Base-by-base conservation (phyloP, 2,329 filamentous ascomycete genomes). In the Claviceps maximensis region DNA sequence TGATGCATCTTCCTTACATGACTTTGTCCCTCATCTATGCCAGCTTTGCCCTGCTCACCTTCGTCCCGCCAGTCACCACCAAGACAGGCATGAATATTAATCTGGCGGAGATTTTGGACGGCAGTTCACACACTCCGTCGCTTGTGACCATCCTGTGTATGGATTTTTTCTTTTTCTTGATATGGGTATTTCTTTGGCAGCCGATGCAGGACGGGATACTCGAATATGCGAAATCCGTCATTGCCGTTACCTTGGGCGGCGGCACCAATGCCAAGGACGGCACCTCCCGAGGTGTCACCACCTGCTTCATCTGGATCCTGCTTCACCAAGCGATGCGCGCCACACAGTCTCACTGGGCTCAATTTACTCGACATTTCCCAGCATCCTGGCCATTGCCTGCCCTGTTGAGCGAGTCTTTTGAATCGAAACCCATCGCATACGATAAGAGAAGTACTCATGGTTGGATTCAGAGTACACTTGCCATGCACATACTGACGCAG, bases 201-300 rank as follows among this genome's bases (percentile, higher is more conserved):
- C 88, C 89, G 54, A 80, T 91, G 57, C 90, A 95, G 66, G 87
- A 88, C 64, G 84, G 94, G 63, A 85, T 91, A 54, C 76, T 96
- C 60, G 90, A 96, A 65, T 78, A 95, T 51, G 89, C 90, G 55
- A 91, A 96, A 69, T 87, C 91, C 54, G 89, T 95, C 64, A 94
- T 96, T 63, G 90, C 90, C 54, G 82, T 95, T 54, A 94, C 89
- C 0, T 74, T 96, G 12, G 90, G 90, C 57, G 90, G 89, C 55
- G 89, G 89, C 55, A 85, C 82, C 8, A 82, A 78, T 57, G 80
- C 82, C 8, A 79, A 77, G 59, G 79, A 83, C 55, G 82, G 83
- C 50, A 82, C 84, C 4, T 83, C 83, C 53, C 82, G 83, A 61
- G 87, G 85, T 62, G 80, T 87, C 47, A 75, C 86, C 50, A 79